Conservation (phyloP, 1,284 basidiomycete species). For the Amylostereum areolatum region DNA sequence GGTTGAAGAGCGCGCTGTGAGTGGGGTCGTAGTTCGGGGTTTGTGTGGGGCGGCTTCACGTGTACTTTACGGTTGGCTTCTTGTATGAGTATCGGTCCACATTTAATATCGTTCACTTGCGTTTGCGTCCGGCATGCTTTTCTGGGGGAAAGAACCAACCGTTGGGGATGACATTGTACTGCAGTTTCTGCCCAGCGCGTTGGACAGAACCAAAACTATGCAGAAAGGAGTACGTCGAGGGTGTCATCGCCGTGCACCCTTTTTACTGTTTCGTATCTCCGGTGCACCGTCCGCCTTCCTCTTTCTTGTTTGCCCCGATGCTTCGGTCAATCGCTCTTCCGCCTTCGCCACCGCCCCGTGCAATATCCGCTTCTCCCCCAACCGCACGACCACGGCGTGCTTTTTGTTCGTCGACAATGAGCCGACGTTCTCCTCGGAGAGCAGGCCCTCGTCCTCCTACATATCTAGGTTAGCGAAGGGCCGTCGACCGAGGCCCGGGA, state of each 20-base stretch:
- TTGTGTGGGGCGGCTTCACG: too few relatives aligned
- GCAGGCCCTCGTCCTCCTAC: constrained; percentile 51
- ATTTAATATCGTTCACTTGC: too few relatives aligned
- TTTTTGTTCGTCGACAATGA: constrained; percentile 39
- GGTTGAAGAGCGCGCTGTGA: constrained; percentile 39
- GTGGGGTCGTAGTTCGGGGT: background rate
- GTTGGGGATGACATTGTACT: too few relatives aligned
- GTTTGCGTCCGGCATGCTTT: too few relatives aligned
- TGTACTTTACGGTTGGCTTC: too few relatives aligned
- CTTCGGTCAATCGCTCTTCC: constrained; percentile 2
- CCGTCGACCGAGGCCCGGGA: constrained; percentile 2
- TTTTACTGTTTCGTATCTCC: background rate
- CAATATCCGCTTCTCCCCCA: constrained; percentile 79
- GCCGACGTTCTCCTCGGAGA: constrained; percentile 19
- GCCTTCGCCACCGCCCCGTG: constrained; percentile 29
- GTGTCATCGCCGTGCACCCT: background rate
- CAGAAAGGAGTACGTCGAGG: too few relatives aligned
- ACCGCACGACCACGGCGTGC: constrained; percentile 67
- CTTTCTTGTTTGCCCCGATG: constrained; percentile 4
- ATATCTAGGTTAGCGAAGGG: constrained; percentile 11
- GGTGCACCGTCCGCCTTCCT: constrained; percentile 5
- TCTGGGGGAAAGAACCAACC: too few relatives aligned
- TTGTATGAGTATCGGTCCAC: too few relatives aligned
- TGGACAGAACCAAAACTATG: too few relatives aligned
- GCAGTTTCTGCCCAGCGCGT: too few relatives aligned